These are phyloP conservation scores for Chalciporus pseudorubinellus DNA, from an alignment of 768 basidiomycete genomes.

Conservation along the genomic window DNA sequence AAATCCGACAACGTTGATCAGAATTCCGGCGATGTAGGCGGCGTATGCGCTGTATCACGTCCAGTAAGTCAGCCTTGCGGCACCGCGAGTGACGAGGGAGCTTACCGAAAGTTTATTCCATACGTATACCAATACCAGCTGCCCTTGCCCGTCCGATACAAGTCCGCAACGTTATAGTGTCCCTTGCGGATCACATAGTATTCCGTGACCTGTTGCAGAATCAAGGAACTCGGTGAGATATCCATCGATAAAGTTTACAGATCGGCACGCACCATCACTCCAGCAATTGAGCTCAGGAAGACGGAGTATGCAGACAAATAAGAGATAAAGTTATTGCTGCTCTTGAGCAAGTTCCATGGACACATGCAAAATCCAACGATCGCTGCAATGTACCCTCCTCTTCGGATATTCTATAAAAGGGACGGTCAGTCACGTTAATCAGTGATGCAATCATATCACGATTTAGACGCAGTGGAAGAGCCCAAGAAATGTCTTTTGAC, in stretches of 20 bases:
- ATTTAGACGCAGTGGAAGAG: neutral
- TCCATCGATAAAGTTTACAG: neutral
- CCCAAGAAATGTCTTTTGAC: neutral
- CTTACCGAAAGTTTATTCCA: conserved; percentile 69
- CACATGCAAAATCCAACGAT: conserved; percentile 72
- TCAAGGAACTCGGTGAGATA: neutral
- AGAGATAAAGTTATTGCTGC: conserved; percentile 72
- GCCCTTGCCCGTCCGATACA: conserved; percentile 55
- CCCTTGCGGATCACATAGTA: conserved; percentile 74
- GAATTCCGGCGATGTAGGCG: conserved; percentile 69
- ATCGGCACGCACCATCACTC: conserved; percentile 59
- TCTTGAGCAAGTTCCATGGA: conserved; percentile 74
- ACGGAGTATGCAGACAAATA: conserved; percentile 83
- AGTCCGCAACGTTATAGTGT: conserved; percentile 66
- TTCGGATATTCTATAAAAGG: conserved; percentile 63
- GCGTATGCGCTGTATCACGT: conserved; percentile 50
- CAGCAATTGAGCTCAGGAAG: conserved; percentile 77
- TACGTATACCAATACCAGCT: conserved; percentile 77
- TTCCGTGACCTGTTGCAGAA: conserved; percentile 56
- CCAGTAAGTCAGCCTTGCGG: neutral
- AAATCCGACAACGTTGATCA: conserved; percentile 82
- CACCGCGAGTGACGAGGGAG: conserved; percentile 2
- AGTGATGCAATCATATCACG: conserved; percentile 1
- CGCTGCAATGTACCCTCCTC: conserved; percentile 82
- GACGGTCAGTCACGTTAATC: neutral